Conservation (phyloP, 1,139 yeast genomes). For the Pichia norvegensis region DNA sequence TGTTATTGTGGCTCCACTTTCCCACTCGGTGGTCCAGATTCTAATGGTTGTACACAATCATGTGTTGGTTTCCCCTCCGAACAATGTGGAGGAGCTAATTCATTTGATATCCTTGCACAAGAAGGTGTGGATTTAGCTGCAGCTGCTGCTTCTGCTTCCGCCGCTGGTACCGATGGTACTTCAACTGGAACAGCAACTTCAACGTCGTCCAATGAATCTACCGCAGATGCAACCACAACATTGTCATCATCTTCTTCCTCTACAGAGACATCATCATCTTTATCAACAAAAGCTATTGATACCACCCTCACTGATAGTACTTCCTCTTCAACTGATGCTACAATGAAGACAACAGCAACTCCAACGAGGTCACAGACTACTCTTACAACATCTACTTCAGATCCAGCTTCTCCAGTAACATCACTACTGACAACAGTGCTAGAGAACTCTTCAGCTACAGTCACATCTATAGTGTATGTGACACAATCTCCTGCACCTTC, state of each 20-base stretch:
- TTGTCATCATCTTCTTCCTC: constrained; percentile 16
- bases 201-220: constrained; percentile 14
- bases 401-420: constrained; percentile 20
- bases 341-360: neutral
- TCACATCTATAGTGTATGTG: constrained; percentile 24
- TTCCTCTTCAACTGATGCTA: constrained; percentile 5
- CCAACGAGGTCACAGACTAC: neutral
- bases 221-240: constrained; percentile 19
- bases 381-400: constrained; percentile 5
- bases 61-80: constrained; percentile 33
- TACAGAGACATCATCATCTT: constrained; percentile 21
- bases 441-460: constrained; percentile 16
- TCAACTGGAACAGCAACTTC: constrained; percentile 12
- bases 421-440: constrained; percentile 22
- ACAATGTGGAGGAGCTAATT: constrained; percentile 38
- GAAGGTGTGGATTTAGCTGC: constrained; percentile 24
- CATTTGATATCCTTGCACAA: constrained; percentile 29
- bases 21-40: constrained; percentile 34
- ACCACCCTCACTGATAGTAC: no score
- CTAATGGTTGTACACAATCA: constrained; percentile 29
- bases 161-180: constrained; percentile 16
- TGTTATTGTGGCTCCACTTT: constrained; percentile 59
- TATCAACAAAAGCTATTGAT: no score
- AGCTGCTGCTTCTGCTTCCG: constrained; percentile 21
- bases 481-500: constrained; percentile 19